Percentiles rank a stretch among this genome's conserved stretches.
phyloP scores from a whole-genome alignment of 345 rosid species.

The Hevea brasiliensis region DNA sequence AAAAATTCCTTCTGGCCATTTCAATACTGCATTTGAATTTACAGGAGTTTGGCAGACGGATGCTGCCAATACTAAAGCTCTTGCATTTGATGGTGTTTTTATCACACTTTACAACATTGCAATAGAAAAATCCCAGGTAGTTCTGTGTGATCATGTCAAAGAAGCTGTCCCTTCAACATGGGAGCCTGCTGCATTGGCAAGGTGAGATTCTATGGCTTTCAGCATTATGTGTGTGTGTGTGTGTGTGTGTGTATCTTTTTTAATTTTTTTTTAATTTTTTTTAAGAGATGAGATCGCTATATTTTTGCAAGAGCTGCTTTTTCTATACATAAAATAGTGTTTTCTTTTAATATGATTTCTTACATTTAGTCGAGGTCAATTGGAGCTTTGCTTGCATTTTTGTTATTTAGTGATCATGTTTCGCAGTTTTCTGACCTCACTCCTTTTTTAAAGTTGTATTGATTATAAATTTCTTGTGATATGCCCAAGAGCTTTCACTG shows the following conservation, averaged over 20 bases:
- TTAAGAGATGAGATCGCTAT: not conserved
- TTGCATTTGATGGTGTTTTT: constrained; percentile 33
- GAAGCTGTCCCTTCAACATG: constrained; percentile 35
- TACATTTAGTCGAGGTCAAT: not conserved
- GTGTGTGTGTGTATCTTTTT: no score
- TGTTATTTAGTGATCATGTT: not conserved
- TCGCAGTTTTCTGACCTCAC: not conserved
- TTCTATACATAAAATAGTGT: not conserved
- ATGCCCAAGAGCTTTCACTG: not conserved
- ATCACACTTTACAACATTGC: constrained; percentile 33
- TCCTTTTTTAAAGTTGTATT: not conserved
- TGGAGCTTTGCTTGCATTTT: not conserved
- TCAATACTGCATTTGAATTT: constrained; percentile 32
- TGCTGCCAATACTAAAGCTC: constrained; percentile 25
- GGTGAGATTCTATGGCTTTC: constrained; percentile 8
- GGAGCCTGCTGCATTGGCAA: constrained; percentile 36
- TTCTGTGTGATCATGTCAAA: constrained; percentile 25
- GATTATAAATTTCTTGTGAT: not conserved
- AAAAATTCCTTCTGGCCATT: constrained; percentile 35
- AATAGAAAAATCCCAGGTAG: constrained; percentile 25
- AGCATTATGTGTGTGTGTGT: not conserved
- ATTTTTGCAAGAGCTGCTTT: not conserved
- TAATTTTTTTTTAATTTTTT: not conserved
- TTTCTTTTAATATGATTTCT: not conserved
- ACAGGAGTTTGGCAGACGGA: constrained; percentile 34